Evolutionary conservation across 2,329 filamentous ascomycete species (phyloP).

Genomic region (Akanthomyces muscarius): DNA sequence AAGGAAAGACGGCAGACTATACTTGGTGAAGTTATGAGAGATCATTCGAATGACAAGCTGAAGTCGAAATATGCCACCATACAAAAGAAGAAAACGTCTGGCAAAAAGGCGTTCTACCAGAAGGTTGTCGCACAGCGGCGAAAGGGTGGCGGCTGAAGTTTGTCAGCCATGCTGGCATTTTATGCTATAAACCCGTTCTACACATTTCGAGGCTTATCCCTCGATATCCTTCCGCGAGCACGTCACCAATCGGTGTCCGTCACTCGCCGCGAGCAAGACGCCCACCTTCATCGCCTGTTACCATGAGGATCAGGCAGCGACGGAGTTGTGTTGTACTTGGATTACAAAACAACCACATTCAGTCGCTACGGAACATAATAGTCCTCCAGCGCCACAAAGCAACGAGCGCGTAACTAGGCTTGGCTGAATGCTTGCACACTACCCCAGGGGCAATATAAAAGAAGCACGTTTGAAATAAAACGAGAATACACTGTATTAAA

Average conservation of each 20-base stretch:
- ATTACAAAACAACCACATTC: not conserved
- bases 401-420: not conserved
- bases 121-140: conserved; percentile 54
- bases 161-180: not conserved
- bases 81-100: conserved; percentile 75
- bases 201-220: not conserved
- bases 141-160: conserved; percentile 20
- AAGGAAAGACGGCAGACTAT: conserved; percentile 86
- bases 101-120: conserved; percentile 87
- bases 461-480: not conserved
- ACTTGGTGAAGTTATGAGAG: conserved; percentile 70
- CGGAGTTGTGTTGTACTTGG: not conserved
- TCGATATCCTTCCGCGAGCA: not conserved
- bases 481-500: not conserved
- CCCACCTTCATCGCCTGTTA: not conserved
- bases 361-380: not conserved
- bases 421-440: not conserved
- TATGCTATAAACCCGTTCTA: too few species aligned
- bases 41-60: conserved; percentile 59
- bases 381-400: not conserved
- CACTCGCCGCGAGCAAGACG: not conserved
- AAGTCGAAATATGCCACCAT: conserved; percentile 85
- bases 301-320: not conserved
- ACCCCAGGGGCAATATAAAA: not conserved
- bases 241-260: not conserved